Conservation (phyloP, 1,139 yeast species). For the Yamadazyma dendronema region DNA sequence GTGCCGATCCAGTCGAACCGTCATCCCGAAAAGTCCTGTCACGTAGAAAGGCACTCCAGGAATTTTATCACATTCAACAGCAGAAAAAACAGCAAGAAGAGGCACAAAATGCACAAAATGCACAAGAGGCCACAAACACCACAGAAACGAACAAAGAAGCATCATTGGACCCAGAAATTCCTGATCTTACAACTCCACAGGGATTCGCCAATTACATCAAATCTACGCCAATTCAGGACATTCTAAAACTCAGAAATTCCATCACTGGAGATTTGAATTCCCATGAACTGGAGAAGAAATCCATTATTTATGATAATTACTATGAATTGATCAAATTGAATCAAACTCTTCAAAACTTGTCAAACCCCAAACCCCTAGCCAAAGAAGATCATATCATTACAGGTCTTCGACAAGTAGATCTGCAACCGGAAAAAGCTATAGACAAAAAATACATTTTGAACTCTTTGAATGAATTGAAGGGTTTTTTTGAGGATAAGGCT, state of each 20-base stretch:
- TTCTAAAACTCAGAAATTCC: constrained; percentile 34
- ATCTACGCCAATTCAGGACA: constrained; percentile 32
- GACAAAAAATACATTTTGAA: constrained; percentile 25
- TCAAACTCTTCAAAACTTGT: constrained; percentile 32
- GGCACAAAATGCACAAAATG: background rate
- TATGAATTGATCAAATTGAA: constrained; percentile 45
- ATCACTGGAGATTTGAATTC: constrained; percentile 33
- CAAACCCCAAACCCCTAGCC: constrained; percentile 20
- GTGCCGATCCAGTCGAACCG: constrained; percentile 13
- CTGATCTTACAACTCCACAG: constrained; percentile 22
- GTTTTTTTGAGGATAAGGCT: constrained; percentile 25
- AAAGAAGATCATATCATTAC: constrained; percentile 7
- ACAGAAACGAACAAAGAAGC: background rate
- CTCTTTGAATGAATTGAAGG: constrained; percentile 26
- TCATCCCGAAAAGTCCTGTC: constrained; percentile 34
- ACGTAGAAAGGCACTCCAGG: constrained; percentile 44
- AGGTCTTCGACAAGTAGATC: constrained; percentile 6
- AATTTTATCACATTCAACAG: constrained; percentile 37
- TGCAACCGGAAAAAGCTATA: constrained; percentile 4
- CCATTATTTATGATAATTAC: constrained; percentile 48
- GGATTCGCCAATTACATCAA: constrained; percentile 33
- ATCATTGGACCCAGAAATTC: background rate
- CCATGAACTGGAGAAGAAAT: constrained; percentile 43
- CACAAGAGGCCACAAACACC: background rate
- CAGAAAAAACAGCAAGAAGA: constrained; percentile 9